Conservation (phyloP, 2,329 filamentous ascomycete species). For the Xylariaceae sp. region DNA sequence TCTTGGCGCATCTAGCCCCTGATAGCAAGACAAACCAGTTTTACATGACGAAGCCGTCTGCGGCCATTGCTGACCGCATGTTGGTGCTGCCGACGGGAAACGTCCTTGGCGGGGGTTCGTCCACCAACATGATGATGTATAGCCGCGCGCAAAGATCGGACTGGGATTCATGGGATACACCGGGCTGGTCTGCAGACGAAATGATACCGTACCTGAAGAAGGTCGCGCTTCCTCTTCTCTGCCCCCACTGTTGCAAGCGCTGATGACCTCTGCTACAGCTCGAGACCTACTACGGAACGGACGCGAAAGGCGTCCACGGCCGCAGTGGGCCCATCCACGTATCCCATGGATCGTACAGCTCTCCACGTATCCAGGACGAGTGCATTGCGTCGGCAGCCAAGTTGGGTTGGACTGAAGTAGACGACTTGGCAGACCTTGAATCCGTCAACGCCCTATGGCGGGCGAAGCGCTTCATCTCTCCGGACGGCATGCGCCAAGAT, state of each 20-base stretch:
- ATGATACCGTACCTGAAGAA: constrained; percentile 46
- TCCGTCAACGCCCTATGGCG: constrained; percentile 25
- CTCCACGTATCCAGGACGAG: constrained; percentile 32
- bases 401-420: constrained; percentile 39
- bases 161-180: constrained; percentile 22
- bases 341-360: constrained; percentile 38
- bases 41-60: constrained; percentile 30
- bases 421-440: constrained; percentile 42
- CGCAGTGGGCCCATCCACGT: constrained; percentile 47
- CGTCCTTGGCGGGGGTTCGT: constrained; percentile 46
- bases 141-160: constrained; percentile 12
- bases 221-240: constrained; percentile 14
- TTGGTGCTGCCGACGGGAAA: constrained; percentile 33
- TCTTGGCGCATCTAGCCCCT: constrained; percentile 38
- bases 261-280: constrained; percentile 31
- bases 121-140: constrained; percentile 42
- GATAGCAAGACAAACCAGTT: constrained; percentile 37
- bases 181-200: constrained; percentile 20
- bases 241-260: neutral
- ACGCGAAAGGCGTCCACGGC: constrained; percentile 40
- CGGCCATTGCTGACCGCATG: constrained; percentile 36
- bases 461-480: constrained; percentile 17
- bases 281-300: constrained; percentile 48
- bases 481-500: constrained; percentile 21
- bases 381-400: constrained; percentile 37